These are phyloP conservation scores for Colletotrichum sp. DNA, from an alignment of 2,329 filamentous ascomycete genomes.

Conservation along the genomic window DNA sequence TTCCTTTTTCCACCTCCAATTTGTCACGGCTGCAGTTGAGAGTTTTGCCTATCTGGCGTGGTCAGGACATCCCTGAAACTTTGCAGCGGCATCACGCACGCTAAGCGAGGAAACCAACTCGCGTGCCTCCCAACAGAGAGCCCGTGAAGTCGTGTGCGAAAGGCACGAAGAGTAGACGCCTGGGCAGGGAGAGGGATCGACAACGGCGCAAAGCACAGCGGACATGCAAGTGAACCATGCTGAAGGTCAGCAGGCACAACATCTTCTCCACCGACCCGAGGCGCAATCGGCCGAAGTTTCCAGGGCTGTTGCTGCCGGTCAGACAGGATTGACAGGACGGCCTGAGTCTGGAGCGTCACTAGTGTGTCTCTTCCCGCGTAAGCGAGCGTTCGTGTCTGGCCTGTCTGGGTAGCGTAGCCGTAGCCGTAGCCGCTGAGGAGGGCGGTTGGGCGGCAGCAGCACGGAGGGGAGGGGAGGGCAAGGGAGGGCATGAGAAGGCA, in stretches of 20 bases:
- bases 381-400: background rate
- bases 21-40: background rate
- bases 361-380: background rate
- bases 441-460: background rate
- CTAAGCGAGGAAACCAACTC: background rate
- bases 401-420: background rate
- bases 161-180: background rate
- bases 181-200: background rate
- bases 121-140: background rate
- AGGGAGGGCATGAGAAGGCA: background rate
- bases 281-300: background rate
- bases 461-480: background rate
- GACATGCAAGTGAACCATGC: background rate
- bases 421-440: background rate
- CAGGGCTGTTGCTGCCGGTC: background rate
- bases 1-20: background rate
- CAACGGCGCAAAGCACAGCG: background rate
- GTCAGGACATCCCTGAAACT: background rate
- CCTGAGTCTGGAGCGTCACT: background rate
- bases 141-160: background rate
- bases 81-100: background rate
- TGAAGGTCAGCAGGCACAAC: background rate
- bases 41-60: background rate
- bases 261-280: slow-evolving; percentile 1
- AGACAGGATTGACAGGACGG: background rate